Base-by-base conservation (phyloP, 2,329 filamentous ascomycete genomes). In the Talaromyces piceae region DNA sequence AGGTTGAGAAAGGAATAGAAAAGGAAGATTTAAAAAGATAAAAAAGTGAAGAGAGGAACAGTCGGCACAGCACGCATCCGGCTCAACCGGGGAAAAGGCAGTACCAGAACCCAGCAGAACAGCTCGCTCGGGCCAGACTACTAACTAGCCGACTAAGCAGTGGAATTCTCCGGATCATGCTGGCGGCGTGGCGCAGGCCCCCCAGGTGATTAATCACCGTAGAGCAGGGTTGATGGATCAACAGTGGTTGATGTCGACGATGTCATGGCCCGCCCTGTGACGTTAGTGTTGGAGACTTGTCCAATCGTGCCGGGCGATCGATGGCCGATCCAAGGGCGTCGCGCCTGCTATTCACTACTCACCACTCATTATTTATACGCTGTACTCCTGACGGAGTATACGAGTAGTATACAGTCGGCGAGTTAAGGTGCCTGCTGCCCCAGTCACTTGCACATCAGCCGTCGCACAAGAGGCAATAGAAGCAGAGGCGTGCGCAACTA, bases 261-360 rank as follows among this genome's bases (percentile, higher is more conserved):
- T 53, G 51, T 53, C 47, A 53, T 41, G 45, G 41, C 26, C 39
- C n/a, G 33, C 41, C 51, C 45, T 13, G 44, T 41, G 49, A 47
- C 30, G 39, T 43, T 43, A 22, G 28, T 7, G 28, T 30, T n/a
- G n/a, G n/a, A n/a, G n/a, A n/a, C n/a, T n/a, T n/a, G n/a, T n/a
- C n/a, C n/a, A n/a, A n/a, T n/a, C 20, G 16, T 3, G 33, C 9
- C 9, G 33, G 33, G 6, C 33, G 33, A 37, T 37, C 33, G 16
- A 6, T 20, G 33, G 11, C 31, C 31, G 31, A 16, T 33, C 31
- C 31, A 16, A 16, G n/a, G 12, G 28, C 30, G 13, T n/a, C 11
- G 30, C 13, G 30, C 13, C 16, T 31, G n/a, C 28, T 28, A 28
- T 11, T 28, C 6, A 7, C 26, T 28, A 28, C 11, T 6, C 26